Percentiles rank a stretch among this genome's conserved stretches.
Conservation (phyloP, 2,329 filamentous ascomycete genomes). For the Penicillium palitans region DNA sequence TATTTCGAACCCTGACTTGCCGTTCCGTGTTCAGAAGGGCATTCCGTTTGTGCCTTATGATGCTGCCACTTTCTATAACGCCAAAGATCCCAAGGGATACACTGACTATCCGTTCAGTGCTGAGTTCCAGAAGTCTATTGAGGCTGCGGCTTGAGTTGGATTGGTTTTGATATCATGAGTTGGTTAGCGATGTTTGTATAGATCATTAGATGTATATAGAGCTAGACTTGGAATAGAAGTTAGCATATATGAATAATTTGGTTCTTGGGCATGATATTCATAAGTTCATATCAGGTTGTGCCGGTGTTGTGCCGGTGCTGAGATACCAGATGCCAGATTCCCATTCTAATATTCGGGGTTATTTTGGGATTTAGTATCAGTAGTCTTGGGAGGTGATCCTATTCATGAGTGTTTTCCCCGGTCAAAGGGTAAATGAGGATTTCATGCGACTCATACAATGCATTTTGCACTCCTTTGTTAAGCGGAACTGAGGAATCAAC, state of each 20-base stretch:
- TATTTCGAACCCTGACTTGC: constrained; percentile 50
- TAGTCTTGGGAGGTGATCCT: too few relatives aligned
- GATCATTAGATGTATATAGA: not conserved
- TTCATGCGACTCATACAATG: too few relatives aligned
- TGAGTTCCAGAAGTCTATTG: constrained; percentile 31
- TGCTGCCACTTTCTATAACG: constrained; percentile 44
- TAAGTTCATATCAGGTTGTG: too few relatives aligned
- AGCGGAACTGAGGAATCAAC: not conserved
- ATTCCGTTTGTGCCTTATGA: constrained; percentile 43
- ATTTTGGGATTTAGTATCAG: too few relatives aligned
- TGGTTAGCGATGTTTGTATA: constrained; percentile 16
- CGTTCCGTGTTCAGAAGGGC: constrained; percentile 43
- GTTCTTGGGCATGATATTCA: constrained; percentile 46
- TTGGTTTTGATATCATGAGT: constrained; percentile 1
- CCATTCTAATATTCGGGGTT: too few relatives aligned
- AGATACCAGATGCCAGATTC: too few relatives aligned
- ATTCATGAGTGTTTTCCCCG: too few relatives aligned
- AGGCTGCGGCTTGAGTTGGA: constrained; percentile 22
- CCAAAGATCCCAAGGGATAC: constrained; percentile 42
- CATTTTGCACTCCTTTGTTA: too few relatives aligned
- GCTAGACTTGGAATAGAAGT: not conserved
- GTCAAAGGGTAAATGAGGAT: too few relatives aligned
- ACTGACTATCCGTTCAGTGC: constrained; percentile 39
- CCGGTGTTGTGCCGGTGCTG: too few relatives aligned
- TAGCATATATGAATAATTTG: not conserved